Base-by-base conservation (phyloP, 805 yeast genomes). In the Candida mattraensis region DNA sequence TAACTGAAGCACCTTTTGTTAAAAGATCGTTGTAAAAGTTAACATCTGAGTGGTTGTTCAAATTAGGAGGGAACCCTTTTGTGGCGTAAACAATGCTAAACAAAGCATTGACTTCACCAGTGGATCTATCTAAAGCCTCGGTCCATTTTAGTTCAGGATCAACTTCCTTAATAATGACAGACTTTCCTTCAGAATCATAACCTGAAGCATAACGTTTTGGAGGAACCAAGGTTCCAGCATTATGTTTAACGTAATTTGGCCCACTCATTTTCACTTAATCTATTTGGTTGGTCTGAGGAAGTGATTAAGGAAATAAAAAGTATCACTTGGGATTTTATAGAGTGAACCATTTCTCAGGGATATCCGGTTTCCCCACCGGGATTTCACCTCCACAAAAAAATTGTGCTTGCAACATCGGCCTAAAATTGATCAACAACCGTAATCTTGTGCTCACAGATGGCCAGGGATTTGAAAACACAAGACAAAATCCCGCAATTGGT, bases 51-150 rank as follows among this genome's bases (percentile, higher is more conserved):
- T 36, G 25, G 12, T 36, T 25, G 40, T 36, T 36, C 15, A 36
- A 20, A 17, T 26, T 20, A 4, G 24, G 26, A 5, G 40, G 40
- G 18, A 36, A 36, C 5, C 40, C 40, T 17, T 30, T 24, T 13
- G 40, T 36, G 7, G 40, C 22, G 20, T 36, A 36, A 12, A 30
- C 40, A 30, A 36, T 30, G 24, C 40, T 36, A 18, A 36, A 36
- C 17, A 30, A 15, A 7, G 40, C 40, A 36, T 36, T 36, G 28
- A 30, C 32, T 10, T 30, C 40, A 5, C 40, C 40, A 5, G 40
- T 36, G 4, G 35, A 24, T 13, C 24, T 30, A 19, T 36, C 40
- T 7, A 30, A 24, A 9, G 40, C 40, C 18, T 36, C 32, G 4
- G 40, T 36, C 40, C 40, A 36, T 16, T 30, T 12, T 14, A 36